Conservation (phyloP, 2,329 filamentous ascomycete genomes). For the Sphaerostilbella broomeana region DNA sequence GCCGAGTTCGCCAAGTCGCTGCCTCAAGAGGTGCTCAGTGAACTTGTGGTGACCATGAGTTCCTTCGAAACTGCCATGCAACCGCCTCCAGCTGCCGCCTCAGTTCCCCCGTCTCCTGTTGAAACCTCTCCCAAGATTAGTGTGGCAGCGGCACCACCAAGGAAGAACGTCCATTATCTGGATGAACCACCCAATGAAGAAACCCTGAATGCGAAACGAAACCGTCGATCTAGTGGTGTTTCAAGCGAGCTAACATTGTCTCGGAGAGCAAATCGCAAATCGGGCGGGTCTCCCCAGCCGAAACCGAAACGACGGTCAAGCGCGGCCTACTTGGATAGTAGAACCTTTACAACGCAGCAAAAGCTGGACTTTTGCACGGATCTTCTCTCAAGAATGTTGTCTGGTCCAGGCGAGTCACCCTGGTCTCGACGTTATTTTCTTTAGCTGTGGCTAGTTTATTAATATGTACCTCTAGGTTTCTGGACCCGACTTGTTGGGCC, state of each 20-base stretch:
- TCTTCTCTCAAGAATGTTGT: constrained; percentile 53
- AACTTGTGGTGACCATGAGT: constrained; percentile 57
- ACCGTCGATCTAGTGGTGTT: constrained; percentile 31
- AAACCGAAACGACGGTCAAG: constrained; percentile 33
- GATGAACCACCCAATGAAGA: constrained; percentile 39
- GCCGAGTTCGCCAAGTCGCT: constrained; percentile 54
- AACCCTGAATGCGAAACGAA: constrained; percentile 31
- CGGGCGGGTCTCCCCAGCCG: constrained; percentile 23
- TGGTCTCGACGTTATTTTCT: not conserved
- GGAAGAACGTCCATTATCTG: constrained; percentile 45
- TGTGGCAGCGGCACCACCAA: constrained; percentile 17
- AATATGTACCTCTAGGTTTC: constrained; percentile 40
- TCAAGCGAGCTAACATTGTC: not conserved
- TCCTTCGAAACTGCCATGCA: constrained; percentile 34
- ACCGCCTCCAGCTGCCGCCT: not conserved
- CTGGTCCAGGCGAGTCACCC: constrained; percentile 46
- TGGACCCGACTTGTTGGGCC: constrained; percentile 61
- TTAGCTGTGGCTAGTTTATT: not conserved
- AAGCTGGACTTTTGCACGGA: constrained; percentile 55
- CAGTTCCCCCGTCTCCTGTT: not conserved
- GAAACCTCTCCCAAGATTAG: not conserved
- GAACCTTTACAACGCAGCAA: constrained; percentile 30
- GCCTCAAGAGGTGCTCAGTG: constrained; percentile 55
- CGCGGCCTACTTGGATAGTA: constrained; percentile 25
- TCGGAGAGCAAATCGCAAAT: constrained; percentile 19